Evolutionary conservation across 306 rosid genomes (phyloP), one percentile per base, ranked within the genome.

Genomic region (Datisca glomerata): DNA sequence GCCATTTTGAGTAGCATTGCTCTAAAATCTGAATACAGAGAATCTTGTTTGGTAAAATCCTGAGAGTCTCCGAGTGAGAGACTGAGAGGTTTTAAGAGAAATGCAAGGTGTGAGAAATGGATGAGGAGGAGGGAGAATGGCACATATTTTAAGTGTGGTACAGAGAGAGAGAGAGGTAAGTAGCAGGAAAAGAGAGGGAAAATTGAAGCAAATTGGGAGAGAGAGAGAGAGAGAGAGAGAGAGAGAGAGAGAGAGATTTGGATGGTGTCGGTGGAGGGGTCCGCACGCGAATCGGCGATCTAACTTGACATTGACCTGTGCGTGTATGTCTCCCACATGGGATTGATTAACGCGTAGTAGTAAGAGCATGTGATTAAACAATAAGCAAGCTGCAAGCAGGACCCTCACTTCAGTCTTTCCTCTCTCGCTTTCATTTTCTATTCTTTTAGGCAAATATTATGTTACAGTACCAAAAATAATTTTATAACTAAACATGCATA

Each of bases 131-230:
- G 12, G 40, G 20, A 19, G 24, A 32, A 33, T 52, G 66, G 60
- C 61, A 24, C 63, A 37, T 55, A 56, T 22, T 70, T 63, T 57
- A 70, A 75, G 93, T 73, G 85, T 71, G 65, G 69, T 46, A 74
- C 85, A 68, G 67, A 37, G 39, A 40, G 32, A 15, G 53, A 22
- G 41, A 13, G 54, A 39, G 11, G 40, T 4, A 37, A 15, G 16
- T 22, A 39, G 66, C 61, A 62, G 64, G 33, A 5, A 19, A 49
- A 32, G 31, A 32, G 67, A 32, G 70, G 69, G 67, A 58, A 69
- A 62, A 41, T 38, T 10, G 13, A n/a, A 51, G 31, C 16, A 32
- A 13, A n/a, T 11, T 3, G 7, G 23, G 12, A 48, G 8, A 5
- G 3, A 8, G 31, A 43, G 34, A 48, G 24, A 17, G 41, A 5